Conservation (phyloP, 1,284 basidiomycete species). For the Kwoniella shivajii region DNA sequence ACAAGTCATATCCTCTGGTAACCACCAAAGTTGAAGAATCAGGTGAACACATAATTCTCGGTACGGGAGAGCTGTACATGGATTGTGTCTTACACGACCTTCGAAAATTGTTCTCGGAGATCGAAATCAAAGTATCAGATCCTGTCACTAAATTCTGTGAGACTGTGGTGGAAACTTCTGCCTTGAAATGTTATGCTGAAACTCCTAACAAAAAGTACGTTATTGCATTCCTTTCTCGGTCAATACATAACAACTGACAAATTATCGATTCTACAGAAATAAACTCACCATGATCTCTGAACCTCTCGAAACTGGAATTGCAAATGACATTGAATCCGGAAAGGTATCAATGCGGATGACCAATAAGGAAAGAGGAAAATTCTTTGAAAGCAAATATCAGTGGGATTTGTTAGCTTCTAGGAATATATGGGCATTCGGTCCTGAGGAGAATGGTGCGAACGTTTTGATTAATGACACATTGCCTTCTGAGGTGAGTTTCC, state of each 20-base stretch:
- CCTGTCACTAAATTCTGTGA: constrained; percentile 98
- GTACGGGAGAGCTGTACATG: constrained; percentile 95
- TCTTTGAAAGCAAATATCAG: constrained; percentile 94
- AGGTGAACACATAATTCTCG: constrained; percentile 95
- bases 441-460: constrained; percentile 92
- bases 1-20: constrained; percentile 95
- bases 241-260: not conserved
- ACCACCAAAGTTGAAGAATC: constrained; percentile 97
- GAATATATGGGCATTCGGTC: constrained; percentile 99
- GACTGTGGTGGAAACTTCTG: constrained; percentile 96
- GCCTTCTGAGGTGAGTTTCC: constrained; percentile 78
- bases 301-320: constrained; percentile 87
- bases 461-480: constrained; percentile 93
- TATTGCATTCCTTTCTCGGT: constrained; percentile 20
- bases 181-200: constrained; percentile 96
- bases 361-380: constrained; percentile 86
- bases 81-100: constrained; percentile 98
- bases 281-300: constrained; percentile 97
- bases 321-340: constrained; percentile 90
- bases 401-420: constrained; percentile 97
- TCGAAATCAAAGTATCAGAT: constrained; percentile 99
- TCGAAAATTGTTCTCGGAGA: constrained; percentile 88
- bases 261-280: constrained; percentile 64
- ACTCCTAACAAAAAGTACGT: constrained; percentile 96
- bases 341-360: constrained; percentile 90